Conservation (phyloP, 192 early-diverging fungal species). For the Chytriomyces confervae region DNA sequence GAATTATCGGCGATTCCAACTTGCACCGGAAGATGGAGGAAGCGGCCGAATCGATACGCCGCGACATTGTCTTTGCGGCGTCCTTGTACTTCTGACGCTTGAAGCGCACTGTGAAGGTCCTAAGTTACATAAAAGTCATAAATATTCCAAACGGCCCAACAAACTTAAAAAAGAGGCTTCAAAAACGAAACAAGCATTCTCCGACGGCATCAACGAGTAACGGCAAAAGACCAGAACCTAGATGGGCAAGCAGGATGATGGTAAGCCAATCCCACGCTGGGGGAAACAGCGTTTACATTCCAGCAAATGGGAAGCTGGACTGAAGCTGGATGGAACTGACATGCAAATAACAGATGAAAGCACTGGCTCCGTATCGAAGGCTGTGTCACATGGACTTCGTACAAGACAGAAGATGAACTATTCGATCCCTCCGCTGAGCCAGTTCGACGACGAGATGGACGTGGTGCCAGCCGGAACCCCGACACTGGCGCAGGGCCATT, state of each 20-base stretch:
- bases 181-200: too few relatives aligned
- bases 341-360: background rate
- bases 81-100: conserved; percentile 71
- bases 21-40: conserved; percentile 93
- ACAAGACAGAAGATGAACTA: conserved; percentile 1
- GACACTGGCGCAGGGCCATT: background rate
- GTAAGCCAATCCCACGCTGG: background rate
- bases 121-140: too few relatives aligned
- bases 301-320: background rate
- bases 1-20: conserved; percentile 87
- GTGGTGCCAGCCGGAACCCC: background rate
- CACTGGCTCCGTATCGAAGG: background rate
- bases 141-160: too few relatives aligned
- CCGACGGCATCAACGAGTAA: too few relatives aligned
- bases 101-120: background rate
- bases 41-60: conserved; percentile 81
- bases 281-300: background rate
- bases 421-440: background rate
- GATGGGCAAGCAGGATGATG: background rate
- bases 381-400: background rate
- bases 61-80: conserved; percentile 97
- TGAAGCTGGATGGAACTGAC: background rate
- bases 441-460: background rate
- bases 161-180: too few relatives aligned
- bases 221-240: background rate